A percentile compares a stretch with the other conserved stretches of the same genome.
These are phyloP conservation scores for Acidomyces sp. DNA, from an alignment of 495 filamentous ascomycete genomes.

Conservation along the genomic window DNA sequence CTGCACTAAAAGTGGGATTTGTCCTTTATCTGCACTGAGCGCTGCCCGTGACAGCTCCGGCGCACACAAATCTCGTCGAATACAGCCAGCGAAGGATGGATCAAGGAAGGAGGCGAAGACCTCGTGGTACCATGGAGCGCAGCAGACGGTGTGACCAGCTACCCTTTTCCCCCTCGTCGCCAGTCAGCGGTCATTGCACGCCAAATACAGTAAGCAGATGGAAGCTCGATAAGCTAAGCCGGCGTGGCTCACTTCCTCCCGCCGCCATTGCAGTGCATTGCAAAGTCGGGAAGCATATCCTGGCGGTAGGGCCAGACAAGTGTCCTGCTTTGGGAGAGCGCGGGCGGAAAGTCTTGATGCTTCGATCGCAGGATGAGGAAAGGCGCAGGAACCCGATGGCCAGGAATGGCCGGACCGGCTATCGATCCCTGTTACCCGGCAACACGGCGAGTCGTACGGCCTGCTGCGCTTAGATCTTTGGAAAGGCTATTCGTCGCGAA, in stretches of 20 bases:
- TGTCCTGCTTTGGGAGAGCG: slow-evolving; percentile 6
- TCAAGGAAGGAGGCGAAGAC: slow-evolving; percentile 17
- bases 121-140: slow-evolving; percentile 18
- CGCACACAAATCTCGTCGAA: slow-evolving; percentile 18
- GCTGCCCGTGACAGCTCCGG: slow-evolving; percentile 18
- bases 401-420: slow-evolving; percentile 13
- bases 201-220: slow-evolving; percentile 13
- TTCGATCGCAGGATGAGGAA: neutral
- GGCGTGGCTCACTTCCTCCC: slow-evolving; percentile 15
- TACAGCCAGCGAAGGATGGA: slow-evolving; percentile 15
- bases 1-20: neutral
- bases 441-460: slow-evolving; percentile 2
- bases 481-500: neutral
- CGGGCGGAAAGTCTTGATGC: slow-evolving; percentile 1
- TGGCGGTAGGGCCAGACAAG: slow-evolving; percentile 7
- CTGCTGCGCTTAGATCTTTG: slow-evolving; percentile 10
- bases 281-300: slow-evolving; percentile 12
- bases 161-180: slow-evolving; percentile 11
- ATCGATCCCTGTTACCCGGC: slow-evolving; percentile 10
- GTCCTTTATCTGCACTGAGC: neutral
- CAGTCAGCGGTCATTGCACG: slow-evolving; percentile 10
- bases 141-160: slow-evolving; percentile 17
- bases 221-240: slow-evolving; percentile 19
- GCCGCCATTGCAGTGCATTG: slow-evolving; percentile 11
- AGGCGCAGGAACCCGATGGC: neutral